Evolutionary conservation across 2,329 filamentous ascomycete genomes (phyloP), one percentile per base, ranked within the genome.

Genomic region (Alternaria metachromatica): DNA sequence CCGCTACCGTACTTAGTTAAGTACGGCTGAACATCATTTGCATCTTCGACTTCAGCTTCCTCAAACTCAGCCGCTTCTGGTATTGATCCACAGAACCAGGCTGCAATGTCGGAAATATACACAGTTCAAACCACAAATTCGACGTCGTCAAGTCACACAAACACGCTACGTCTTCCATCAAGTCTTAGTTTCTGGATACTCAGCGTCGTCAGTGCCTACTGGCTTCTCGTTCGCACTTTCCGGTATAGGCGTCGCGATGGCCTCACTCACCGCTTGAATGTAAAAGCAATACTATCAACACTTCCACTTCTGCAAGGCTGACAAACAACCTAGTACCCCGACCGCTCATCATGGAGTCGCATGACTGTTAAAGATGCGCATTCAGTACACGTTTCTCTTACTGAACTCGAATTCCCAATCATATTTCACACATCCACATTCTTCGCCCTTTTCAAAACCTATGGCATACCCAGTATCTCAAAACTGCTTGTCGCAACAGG

Each of bases 381-480:
- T 18, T 25, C 20, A 18, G 21, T 54, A 11, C 51, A 41, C 12
- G 28, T 43, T 15, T 11, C 28, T 5, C 51, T 54, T 8, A 6
- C 51, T 7, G 33, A 37, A 15, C 30, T 37, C 21, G 51, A 51
- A 18, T 45, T 44, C 12, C 28, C 20, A 7, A 6, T 7, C 12
- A 3, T 37, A 1, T 6, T 13, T 25, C 37, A 20, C 3, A 21
- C 37, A 1, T 54, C 54, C 25, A 21, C 45, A 6, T 46, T 46
- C 43, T 56, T 56, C 23, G 54, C 54, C 15, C 54, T 56, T 8
- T 57, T 49, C 55, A 78, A 73, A 49, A 80, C 78, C 3, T 80
- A 80, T 60, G 78, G 76, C 28, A 79, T 81, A 12, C 79, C 78
- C 9, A 70, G 72, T 4, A 80, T 80, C n/a, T 78, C 74, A 4